These are phyloP conservation scores for Geum urbanum DNA, from an alignment of 306 rosid genomes.

Conservation along the genomic window DNA sequence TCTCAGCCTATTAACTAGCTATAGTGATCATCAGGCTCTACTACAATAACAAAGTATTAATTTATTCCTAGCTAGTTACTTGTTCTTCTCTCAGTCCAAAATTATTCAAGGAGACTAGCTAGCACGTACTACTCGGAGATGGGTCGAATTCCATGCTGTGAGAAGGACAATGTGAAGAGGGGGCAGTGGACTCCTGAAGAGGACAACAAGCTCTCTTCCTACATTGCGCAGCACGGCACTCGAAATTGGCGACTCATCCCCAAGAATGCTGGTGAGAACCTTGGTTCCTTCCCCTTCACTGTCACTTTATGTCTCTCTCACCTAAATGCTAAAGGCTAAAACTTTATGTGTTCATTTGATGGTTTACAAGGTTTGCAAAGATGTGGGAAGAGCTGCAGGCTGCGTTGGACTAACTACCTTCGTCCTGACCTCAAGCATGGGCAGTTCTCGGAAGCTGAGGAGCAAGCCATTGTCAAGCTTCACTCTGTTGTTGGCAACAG, in stretches of 20 bases:
- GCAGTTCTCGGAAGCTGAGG: slow-evolving; percentile 72
- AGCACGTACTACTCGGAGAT: slow-evolving; percentile 27
- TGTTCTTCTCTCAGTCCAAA: not conserved
- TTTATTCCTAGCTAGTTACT: not conserved
- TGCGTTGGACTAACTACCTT: slow-evolving; percentile 86
- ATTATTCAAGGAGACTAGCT: not conserved
- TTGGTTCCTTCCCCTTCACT: not conserved
- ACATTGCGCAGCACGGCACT: slow-evolving; percentile 63
- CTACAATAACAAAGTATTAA: not conserved
- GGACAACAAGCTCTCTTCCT: slow-evolving; percentile 81
- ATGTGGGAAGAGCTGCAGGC: slow-evolving; percentile 88
- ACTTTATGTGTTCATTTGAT: not conserved
- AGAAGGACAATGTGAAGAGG: slow-evolving; percentile 72
- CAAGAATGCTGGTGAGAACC: slow-evolving; percentile 45
- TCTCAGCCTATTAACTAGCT: not conserved
- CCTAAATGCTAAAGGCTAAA: not conserved
- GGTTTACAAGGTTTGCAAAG: slow-evolving; percentile 61
- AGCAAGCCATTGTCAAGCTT: slow-evolving; percentile 82
- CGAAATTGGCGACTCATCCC: slow-evolving; percentile 66
- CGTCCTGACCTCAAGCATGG: slow-evolving; percentile 94
- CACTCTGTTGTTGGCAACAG: slow-evolving; percentile 91
- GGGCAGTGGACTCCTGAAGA: slow-evolving; percentile 99
- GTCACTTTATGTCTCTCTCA: not conserved
- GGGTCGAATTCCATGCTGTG: slow-evolving; percentile 93
- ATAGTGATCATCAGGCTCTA: not conserved